Evolutionary conservation across 2,329 filamentous ascomycete species (phyloP).

Genomic region (Claviceps pazoutovae): DNA sequence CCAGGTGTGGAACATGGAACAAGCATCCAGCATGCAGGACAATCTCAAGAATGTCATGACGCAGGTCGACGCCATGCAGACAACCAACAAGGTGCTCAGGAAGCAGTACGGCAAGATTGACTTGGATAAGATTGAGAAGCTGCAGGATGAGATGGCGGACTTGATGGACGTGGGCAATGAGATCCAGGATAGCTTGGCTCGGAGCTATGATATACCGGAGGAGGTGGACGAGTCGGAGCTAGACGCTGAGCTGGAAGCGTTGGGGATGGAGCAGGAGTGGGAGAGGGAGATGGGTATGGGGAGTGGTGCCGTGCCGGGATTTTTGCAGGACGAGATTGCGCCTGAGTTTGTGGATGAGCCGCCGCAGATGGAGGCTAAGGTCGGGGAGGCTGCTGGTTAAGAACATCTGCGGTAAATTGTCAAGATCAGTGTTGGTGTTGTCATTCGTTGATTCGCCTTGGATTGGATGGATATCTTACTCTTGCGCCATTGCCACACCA

Average conservation of each 20-base stretch:
- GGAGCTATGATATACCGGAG: slow-evolving; percentile 89
- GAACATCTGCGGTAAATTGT: not conserved
- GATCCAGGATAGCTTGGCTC: slow-evolving; percentile 84
- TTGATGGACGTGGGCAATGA: slow-evolving; percentile 95
- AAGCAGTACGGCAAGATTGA: slow-evolving; percentile 96
- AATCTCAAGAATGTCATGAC: slow-evolving; percentile 98
- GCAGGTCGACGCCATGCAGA: slow-evolving; percentile 94
- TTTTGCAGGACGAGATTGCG: slow-evolving; percentile 75
- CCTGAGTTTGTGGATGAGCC: slow-evolving; percentile 90
- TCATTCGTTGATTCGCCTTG: too few species aligned
- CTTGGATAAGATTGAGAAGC: slow-evolving; percentile 89
- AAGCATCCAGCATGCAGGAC: slow-evolving; percentile 95
- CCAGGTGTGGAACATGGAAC: slow-evolving; percentile 98
- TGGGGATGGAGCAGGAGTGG: slow-evolving; percentile 87
- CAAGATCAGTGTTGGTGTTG: too few species aligned
- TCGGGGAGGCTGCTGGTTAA: slow-evolving; percentile 64
- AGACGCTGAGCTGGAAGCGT: slow-evolving; percentile 87
- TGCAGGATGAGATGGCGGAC: slow-evolving; percentile 99
- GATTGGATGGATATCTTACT: too few species aligned
- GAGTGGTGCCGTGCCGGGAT: slow-evolving; percentile 57
- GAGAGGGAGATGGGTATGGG: slow-evolving; percentile 46
- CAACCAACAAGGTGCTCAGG: slow-evolving; percentile 80
- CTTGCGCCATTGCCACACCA: too few species aligned
- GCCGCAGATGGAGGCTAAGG: slow-evolving; percentile 56
- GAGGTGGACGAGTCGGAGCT: slow-evolving; percentile 94